Conservation (phyloP, 2,329 filamentous ascomycete genomes). For the Penicillium italicum region DNA sequence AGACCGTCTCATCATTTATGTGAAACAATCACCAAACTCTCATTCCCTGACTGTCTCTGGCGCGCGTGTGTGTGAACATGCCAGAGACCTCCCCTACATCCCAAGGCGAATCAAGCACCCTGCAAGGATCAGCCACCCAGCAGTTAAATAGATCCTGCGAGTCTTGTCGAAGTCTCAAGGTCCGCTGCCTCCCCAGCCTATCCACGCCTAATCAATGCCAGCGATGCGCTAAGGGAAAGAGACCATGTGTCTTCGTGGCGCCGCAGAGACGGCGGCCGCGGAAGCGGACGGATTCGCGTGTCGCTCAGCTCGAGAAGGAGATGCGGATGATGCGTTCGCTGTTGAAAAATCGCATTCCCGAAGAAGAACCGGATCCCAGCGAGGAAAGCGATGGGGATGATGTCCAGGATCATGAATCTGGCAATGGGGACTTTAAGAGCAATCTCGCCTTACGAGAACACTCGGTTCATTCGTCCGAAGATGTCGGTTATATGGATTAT, state of each 20-base stretch:
- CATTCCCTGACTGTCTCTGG: not conserved
- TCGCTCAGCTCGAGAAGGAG: constrained; percentile 37
- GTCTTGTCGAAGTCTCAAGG: constrained; percentile 37
- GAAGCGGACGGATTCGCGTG: constrained; percentile 37
- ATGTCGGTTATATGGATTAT: constrained; percentile 22
- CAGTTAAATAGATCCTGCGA: constrained; percentile 39
- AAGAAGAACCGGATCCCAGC: constrained; percentile 26
- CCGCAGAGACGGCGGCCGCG: constrained; percentile 37
- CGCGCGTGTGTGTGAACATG: constrained; percentile 22
- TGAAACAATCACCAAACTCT: not conserved
- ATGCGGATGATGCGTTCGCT: constrained; percentile 39
- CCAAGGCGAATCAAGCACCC: constrained; percentile 18
- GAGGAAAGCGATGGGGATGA: constrained; percentile 22
- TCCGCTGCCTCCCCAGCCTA: constrained; percentile 35
- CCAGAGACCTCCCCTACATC: constrained; percentile 22
- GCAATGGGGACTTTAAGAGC: constrained; percentile 20
- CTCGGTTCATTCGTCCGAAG: constrained; percentile 20
- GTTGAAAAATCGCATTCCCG: constrained; percentile 31
- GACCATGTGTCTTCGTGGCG: constrained; percentile 35
- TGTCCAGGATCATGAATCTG: constrained; percentile 14
- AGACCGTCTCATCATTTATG: not conserved
- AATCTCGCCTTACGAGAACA: constrained; percentile 17
- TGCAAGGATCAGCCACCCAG: constrained; percentile 23
- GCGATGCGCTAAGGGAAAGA: constrained; percentile 35
- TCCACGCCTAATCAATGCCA: constrained; percentile 34